phyloP scores from a whole-genome alignment of 2,329 filamentous ascomycete species.

The Raffaelea arxii region DNA sequence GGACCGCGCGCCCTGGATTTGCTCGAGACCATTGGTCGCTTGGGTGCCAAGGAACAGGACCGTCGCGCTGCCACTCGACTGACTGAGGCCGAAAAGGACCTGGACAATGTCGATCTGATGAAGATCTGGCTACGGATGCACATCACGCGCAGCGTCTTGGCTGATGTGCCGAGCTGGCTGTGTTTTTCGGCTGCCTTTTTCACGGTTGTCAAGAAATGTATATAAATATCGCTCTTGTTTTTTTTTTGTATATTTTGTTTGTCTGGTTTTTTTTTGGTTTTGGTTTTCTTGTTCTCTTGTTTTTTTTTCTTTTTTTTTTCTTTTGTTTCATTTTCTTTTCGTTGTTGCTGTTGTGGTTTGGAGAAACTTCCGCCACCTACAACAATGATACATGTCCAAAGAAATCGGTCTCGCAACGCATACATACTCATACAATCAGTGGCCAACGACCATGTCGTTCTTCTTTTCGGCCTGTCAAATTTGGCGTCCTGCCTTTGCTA shows the following conservation, averaged over 20 bases:
- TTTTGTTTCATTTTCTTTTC: not conserved
- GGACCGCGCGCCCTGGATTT: not conserved
- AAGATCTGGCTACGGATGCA: conserved; percentile 1
- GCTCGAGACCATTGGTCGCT: conserved; percentile 2
- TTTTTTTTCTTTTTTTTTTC: not conserved
- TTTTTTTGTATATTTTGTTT: not conserved
- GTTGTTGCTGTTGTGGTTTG: not conserved
- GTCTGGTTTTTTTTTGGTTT: not conserved
- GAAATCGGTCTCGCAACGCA: too few relatives aligned
- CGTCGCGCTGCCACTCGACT: not conserved
- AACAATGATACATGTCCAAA: too few relatives aligned
- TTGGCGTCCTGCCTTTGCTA: not conserved
- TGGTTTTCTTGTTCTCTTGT: not conserved
- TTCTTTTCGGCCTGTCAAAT: not conserved
- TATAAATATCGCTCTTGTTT: not conserved
- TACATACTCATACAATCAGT: too few relatives aligned
- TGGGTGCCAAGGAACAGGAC: not conserved
- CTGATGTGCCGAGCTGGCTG: conserved; percentile 4
- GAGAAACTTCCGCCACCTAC: too few relatives aligned
- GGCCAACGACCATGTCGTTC: too few relatives aligned
- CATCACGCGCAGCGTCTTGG: not conserved
- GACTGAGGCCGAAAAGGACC: not conserved
- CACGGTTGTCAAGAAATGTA: not conserved
- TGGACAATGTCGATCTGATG: not conserved
- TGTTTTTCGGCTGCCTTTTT: conserved; percentile 5